Base-by-base conservation (phyloP, 2,329 filamentous ascomycete genomes). In the Microsporum ferrugineum region DNA sequence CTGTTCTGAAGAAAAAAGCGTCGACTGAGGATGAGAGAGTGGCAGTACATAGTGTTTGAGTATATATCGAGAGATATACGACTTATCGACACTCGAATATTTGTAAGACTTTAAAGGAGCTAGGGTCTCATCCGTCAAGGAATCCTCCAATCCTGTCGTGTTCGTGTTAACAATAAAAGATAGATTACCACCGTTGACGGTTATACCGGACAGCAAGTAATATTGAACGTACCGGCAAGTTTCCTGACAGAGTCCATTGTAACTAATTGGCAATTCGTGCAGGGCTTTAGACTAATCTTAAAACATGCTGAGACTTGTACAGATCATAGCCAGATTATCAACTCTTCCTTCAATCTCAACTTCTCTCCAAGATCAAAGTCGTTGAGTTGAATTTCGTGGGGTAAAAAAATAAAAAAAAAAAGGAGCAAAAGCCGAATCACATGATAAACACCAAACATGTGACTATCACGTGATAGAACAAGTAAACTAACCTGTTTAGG, bases 11-110 rank as follows among this genome's bases (percentile, higher is more conserved):
- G 23, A 23, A 5, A 27, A 55, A 10, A 8, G 29, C 4, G 49
- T 36, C n/a, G 49, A 53, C 14, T 34, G 31, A n/a, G 49, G 63
- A n/a, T 31, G 53, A 57, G 60, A 49, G 51, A 41, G 38, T n/a
- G 47, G 51, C 47, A 87, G 74, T 88, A 97, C 94, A 79, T 96
- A 99, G 72, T 95, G 92, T 68, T 87, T 88, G 58, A 99, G 82
- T 71, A 99, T 89, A 76, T 97, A 95, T 74, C 91, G 84, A 61
- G 94, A 97, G 63, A 96, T 84, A 64, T 88, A 87, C 58, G 91
- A 96, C 77, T 96, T 92, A 80, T 99, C 94, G 75, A 99, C 91
- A 70, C 88, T 89, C 68, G 91, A 95, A 77, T 99, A 99, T 73
- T 96, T 95, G 85, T 99, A 99, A 63, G 87, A 86, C 76, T 91